Base-by-base conservation (phyloP, 345 rosid genomes). In the Clarkia xantiana region DNA sequence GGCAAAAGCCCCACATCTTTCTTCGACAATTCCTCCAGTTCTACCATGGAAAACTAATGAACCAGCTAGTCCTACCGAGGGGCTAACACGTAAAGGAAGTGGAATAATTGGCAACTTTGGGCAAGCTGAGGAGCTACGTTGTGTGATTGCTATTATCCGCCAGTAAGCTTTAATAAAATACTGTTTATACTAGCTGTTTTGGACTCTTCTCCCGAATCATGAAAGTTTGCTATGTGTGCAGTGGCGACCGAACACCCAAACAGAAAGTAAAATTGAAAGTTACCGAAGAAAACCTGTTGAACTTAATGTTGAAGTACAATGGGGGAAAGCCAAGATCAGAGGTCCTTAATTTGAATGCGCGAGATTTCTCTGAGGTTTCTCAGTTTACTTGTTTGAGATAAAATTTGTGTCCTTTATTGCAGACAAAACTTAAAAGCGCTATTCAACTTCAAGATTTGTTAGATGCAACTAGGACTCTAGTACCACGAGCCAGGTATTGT, bases 191-290 rank as follows among this genome's bases (percentile, higher is more conserved):
- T 29, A 45, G 23, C 53, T 42, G 19, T 9, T 46, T 40, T 19
- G 51, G 54, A 11, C 50, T 18, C 10, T 42, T 52, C 57, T 58
- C 29, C 42, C 42, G 56, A 29, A 34, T 59, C 12, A 49, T 53
- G 61, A 14, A 16, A 49, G 18, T 47, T 6, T 57, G 58, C 57
- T 51, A 46, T 47, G 18, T 61, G 65, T 40, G 51, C 78, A 91
- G 98, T 57, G 99, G 99, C 64, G 99, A 93, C 67, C 76, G 99
- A 77, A 93, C 99, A 65, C 94, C 99, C 60, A 93, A 93, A 74
- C 99, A 93, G 72, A 93, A 93, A 77, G 99, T 93, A 51, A 93
- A 93, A 75, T 69, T 93, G 71, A 93, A 77, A 71, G 95, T 93
- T 54, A 87, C 99, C 3, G 99, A 93, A 74, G 96, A 93, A 67